Conservation (phyloP, 1,284 basidiomycete species). For the Schizophyllum amplum region DNA sequence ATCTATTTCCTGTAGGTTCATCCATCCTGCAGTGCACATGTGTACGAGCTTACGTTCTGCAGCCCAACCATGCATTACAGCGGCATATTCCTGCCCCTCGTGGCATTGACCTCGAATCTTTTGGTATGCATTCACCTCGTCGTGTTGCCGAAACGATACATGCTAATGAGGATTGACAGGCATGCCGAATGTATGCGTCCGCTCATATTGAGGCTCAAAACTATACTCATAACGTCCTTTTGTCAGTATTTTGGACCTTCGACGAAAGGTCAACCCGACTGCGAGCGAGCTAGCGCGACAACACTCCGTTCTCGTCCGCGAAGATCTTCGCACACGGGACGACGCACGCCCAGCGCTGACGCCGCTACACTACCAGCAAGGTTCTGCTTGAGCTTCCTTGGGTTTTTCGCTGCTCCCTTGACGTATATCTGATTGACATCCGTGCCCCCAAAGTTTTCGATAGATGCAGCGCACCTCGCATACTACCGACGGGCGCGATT, state of each 20-base stretch:
- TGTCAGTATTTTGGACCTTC: conserved; percentile 10
- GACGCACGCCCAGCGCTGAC: neutral
- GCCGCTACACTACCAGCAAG: neutral
- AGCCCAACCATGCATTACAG: conserved; percentile 7
- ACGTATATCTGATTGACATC: no score
- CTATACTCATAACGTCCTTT: no score
- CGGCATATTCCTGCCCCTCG: conserved; percentile 10
- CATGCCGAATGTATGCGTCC: conserved; percentile 14
- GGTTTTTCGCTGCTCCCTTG: no score
- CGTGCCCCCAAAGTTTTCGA: no score
- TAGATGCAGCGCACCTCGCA: no score
- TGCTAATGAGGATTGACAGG: neutral
- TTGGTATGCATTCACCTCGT: neutral
- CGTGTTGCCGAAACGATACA: neutral
- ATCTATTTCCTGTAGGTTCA: conserved; percentile 17
- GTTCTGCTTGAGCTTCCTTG: no score
- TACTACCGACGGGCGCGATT: no score
- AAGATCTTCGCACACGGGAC: conserved; percentile 4
- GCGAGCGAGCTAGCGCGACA: conserved; percentile 10
- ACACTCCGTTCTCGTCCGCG: conserved; percentile 8
- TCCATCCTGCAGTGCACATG: neutral
- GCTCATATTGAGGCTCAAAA: no score
- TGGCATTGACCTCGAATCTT: conserved; percentile 9
- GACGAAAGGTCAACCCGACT: conserved; percentile 10
- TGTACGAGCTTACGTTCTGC: neutral